Evolutionary conservation across 148 eudicot species (phyloP).

Genomic region (Chenopodium berlandieri): DNA sequence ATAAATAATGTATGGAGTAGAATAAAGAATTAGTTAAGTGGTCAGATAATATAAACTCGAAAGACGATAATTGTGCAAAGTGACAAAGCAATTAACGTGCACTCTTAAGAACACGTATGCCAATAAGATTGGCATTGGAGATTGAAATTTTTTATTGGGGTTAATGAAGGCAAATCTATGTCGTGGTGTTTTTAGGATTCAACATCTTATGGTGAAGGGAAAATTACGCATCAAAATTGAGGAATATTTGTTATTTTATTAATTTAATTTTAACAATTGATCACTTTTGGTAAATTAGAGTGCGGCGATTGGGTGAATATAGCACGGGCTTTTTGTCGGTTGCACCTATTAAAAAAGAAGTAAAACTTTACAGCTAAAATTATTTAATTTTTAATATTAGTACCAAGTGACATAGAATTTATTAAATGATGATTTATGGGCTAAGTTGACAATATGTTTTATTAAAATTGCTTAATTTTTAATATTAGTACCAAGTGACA

Average conservation of each 20-base stretch:
- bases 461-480: too few species aligned
- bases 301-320: slow-evolving; percentile 23
- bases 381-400: neutral
- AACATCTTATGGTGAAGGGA: neutral
- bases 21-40: too few species aligned
- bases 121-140: slow-evolving; percentile 9
- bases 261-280: neutral
- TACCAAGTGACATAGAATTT: neutral
- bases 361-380: neutral
- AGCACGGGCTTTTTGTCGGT: slow-evolving; percentile 31
- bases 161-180: slow-evolving; percentile 29
- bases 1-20: too few species aligned
- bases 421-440: too few species aligned
- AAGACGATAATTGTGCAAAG: neutral
- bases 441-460: too few species aligned
- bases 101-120: neutral
- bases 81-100: slow-evolving; percentile 10
- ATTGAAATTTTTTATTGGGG: neutral
- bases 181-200: slow-evolving; percentile 18
- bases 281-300: neutral
- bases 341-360: neutral
- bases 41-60: neutral
- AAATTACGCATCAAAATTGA: slow-evolving; percentile 17
- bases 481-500: too few species aligned
- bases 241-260: neutral